Evolutionary conservation across 306 rosid species (phyloP), one percentile per base, ranked within the genome.

Genomic region (Vigna reflexopilosa): DNA sequence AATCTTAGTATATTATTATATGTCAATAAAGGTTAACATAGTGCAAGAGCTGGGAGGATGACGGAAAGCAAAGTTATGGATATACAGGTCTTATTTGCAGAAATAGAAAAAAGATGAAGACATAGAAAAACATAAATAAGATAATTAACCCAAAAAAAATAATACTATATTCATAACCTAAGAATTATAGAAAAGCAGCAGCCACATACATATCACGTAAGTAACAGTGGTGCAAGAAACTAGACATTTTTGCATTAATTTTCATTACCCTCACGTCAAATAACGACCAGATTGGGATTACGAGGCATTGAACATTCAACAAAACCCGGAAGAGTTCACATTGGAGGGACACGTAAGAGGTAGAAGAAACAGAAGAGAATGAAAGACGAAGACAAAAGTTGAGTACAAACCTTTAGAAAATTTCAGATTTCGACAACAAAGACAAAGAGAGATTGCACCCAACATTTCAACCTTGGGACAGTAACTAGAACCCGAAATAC

Each of bases 341-440:
- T 42, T 72, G 15, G 7, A 72, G n/a, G 19, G 74, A 56, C 57
- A 12, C 68, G 15, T 72, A 51, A 63, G 50, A 55, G 2, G 55
- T 7, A 28, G 28, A 12, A 68, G 59, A 56, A 56, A 40, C 40
- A 58, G 40, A 44, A 57, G 66, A 30, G 69, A 80, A 80, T 48
- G 24, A 64, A 65, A 65, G 80, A 64, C n/a, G 32, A 24, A 55
- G 73, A 63, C 67, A 72, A 63, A 36, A 51, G 68, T 67, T 55
- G 14, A 67, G 75, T 45, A 67, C 57, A 56, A 30, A 66, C 20
- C 59, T 22, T 8, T 4, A 15, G 26, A 77, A 77, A 67, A 16
- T 49, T 32, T 75, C 34, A 13, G n/a, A 62, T 20, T 66, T 38
- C 34, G 14, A 52, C 67, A 59, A 44, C 67, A 44, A 54, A 16